These are phyloP conservation scores for Parathielavia appendiculata DNA, from an alignment of 495 filamentous ascomycete genomes.

Conservation along the genomic window DNA sequence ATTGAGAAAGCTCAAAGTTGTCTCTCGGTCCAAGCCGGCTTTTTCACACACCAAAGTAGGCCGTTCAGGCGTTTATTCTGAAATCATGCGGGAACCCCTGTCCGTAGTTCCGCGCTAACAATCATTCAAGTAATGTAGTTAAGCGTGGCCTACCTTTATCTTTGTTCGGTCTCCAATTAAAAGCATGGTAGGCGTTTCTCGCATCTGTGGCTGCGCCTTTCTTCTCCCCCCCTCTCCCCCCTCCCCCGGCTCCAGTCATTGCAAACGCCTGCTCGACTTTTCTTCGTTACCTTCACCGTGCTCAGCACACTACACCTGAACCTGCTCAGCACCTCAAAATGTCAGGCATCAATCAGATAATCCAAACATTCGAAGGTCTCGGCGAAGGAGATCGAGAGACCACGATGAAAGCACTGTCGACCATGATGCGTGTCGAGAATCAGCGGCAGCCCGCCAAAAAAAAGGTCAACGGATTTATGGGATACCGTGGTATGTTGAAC, in stretches of 20 bases:
- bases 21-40: too few species aligned
- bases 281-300: too few species aligned
- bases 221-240: not conserved
- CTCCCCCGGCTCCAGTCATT: not conserved
- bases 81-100: too few species aligned
- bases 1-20: too few species aligned
- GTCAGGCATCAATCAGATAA: constrained; percentile 9
- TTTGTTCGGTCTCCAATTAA: not conserved
- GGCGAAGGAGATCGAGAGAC: constrained; percentile 11
- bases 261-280: not conserved
- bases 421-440: constrained; percentile 10
- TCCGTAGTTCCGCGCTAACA: too few species aligned
- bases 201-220: not conserved
- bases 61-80: too few species aligned
- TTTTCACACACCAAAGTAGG: too few species aligned
- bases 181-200: not conserved
- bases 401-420: constrained; percentile 13
- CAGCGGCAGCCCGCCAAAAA: constrained; percentile 14
- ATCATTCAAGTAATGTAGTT: too few species aligned
- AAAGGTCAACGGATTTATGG: constrained; percentile 20
- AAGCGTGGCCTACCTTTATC: too few species aligned
- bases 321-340: constrained; percentile 2
- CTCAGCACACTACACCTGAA: not conserved
- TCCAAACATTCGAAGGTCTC: constrained; percentile 11
- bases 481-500: constrained; percentile 12